Evolutionary conservation across 352 stramenopile genomes (phyloP).

Genomic region (Phytophthora pluvialis): DNA sequence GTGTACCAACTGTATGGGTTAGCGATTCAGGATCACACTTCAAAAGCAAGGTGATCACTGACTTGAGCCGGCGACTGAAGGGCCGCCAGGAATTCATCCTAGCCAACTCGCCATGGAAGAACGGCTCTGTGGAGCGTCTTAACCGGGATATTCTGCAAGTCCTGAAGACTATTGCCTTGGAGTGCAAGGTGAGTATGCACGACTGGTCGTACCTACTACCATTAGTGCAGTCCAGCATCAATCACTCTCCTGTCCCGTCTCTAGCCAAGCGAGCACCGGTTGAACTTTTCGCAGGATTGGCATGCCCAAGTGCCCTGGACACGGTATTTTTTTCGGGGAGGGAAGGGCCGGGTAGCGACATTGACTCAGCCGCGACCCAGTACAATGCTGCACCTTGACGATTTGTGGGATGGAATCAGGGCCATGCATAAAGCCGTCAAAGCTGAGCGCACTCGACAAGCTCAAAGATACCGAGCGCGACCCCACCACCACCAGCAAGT

Average conservation of each 20-base stretch:
- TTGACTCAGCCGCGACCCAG: neutral
- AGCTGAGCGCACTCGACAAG: slow-evolving; percentile 5
- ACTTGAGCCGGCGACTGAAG: slow-evolving; percentile 6
- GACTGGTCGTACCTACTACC: slow-evolving; percentile 5
- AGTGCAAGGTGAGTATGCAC: neutral
- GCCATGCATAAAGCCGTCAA: slow-evolving; percentile 23
- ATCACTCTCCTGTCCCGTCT: slow-evolving; percentile 3
- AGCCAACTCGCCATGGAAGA: slow-evolving; percentile 9
- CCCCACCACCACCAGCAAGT: neutral
- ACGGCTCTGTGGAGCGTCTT: slow-evolving; percentile 1
- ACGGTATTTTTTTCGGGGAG: slow-evolving; percentile 4
- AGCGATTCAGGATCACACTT: slow-evolving; percentile 11
- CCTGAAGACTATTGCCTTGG: slow-evolving; percentile 2
- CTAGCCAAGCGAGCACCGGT: neutral
- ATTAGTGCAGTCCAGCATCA: slow-evolving; percentile 3
- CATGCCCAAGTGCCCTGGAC: neutral
- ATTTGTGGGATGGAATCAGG: neutral
- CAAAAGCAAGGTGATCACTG: slow-evolving; percentile 3
- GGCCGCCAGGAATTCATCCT: slow-evolving; percentile 8
- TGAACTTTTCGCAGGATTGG: neutral
- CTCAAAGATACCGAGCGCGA: neutral
- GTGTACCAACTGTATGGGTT: neutral
- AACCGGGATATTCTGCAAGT: slow-evolving; percentile 4
- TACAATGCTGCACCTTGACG: neutral
- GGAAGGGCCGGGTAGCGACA: neutral